phyloP scores from a whole-genome alignment of 805 yeast genomes.

The Wickerhamomyces chambardii region DNA sequence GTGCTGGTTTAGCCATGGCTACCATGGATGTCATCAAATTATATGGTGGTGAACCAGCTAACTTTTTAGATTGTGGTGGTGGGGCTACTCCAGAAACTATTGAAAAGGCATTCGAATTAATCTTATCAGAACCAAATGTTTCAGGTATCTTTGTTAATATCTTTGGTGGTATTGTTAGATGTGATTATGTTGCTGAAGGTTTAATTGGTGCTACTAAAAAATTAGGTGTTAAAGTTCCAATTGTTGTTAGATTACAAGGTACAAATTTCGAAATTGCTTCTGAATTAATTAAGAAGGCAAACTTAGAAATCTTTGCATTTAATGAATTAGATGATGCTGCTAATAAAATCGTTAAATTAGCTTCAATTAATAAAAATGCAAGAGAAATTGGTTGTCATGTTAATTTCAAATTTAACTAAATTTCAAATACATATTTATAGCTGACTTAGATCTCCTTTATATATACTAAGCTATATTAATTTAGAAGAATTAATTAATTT shows the following conservation, averaged over 20 bases:
- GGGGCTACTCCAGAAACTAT: conserved; percentile 99
- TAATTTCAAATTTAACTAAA: conserved; percentile 29
- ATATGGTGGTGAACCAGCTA: conserved; percentile 98
- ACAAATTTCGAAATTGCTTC: conserved; percentile 89
- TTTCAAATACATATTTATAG: no score
- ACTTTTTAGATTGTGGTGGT: conserved; percentile 99
- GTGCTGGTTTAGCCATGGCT: conserved; percentile 99
- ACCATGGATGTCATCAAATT: conserved; percentile 99
- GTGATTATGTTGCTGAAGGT: conserved; percentile 98
- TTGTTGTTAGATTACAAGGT: conserved; percentile 98
- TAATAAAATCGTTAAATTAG: conserved; percentile 79
- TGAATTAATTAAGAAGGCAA: conserved; percentile 77
- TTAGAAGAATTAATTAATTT: no score
- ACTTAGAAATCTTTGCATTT: conserved; percentile 85
- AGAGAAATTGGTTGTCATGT: conserved; percentile 40
- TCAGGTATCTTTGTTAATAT: conserved; percentile 96
- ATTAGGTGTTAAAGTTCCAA: conserved; percentile 86
- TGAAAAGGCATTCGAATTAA: conserved; percentile 92
- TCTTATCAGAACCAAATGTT: conserved; percentile 81
- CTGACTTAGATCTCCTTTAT: no score
- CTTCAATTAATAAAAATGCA: conserved; percentile 37
- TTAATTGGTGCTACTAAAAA: conserved; percentile 90
- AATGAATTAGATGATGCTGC: conserved; percentile 97
- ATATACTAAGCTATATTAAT: no score
- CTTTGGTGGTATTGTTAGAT: conserved; percentile 99